Evolutionary conservation across 768 basidiomycete genomes (phyloP).

Genomic region (Xerocomus potaroensis): DNA sequence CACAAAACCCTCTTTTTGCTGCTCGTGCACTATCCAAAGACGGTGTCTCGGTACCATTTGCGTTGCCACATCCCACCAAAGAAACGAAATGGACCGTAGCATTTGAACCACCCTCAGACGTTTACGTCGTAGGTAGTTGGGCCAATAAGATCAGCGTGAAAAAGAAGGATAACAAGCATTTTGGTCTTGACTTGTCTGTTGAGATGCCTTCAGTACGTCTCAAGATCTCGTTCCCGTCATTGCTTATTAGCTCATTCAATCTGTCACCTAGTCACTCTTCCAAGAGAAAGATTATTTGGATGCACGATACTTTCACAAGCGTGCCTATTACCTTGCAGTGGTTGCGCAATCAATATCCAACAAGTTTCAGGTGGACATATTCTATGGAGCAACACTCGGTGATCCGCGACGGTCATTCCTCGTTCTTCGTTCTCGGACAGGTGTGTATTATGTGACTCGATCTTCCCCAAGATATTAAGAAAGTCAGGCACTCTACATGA

Average conservation of each 20-base stretch:
- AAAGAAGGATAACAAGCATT: slow-evolving; percentile 57
- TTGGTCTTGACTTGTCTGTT: slow-evolving; percentile 74
- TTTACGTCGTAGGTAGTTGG: slow-evolving; percentile 85
- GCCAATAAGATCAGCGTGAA: slow-evolving; percentile 72
- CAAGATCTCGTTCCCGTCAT: slow-evolving; percentile 23
- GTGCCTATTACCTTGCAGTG: slow-evolving; percentile 82
- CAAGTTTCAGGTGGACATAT: slow-evolving; percentile 50
- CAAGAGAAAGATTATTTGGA: slow-evolving; percentile 95
- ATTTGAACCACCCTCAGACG: slow-evolving; percentile 72
- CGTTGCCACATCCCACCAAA: slow-evolving; percentile 63
- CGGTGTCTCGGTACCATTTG: slow-evolving; percentile 63
- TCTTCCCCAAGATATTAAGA: slow-evolving; percentile 2
- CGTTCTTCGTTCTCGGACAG: slow-evolving; percentile 52
- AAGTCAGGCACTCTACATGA: slow-evolving; percentile 50
- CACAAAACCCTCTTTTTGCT: slow-evolving; percentile 66
- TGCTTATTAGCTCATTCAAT: not conserved
- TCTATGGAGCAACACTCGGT: slow-evolving; percentile 52
- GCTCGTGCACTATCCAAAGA: slow-evolving; percentile 49
- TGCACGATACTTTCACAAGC: slow-evolving; percentile 87
- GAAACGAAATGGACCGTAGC: slow-evolving; percentile 88
- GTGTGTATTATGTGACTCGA: slow-evolving; percentile 36
- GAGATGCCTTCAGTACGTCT: slow-evolving; percentile 79
- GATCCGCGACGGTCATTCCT: slow-evolving; percentile 67
- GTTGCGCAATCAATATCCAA: slow-evolving; percentile 59
- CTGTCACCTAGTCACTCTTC: slow-evolving; percentile 56